These are phyloP conservation scores for Dioscorea cayenensis DNA, from an alignment of 116 monocot genomes.

Conservation along the genomic window DNA sequence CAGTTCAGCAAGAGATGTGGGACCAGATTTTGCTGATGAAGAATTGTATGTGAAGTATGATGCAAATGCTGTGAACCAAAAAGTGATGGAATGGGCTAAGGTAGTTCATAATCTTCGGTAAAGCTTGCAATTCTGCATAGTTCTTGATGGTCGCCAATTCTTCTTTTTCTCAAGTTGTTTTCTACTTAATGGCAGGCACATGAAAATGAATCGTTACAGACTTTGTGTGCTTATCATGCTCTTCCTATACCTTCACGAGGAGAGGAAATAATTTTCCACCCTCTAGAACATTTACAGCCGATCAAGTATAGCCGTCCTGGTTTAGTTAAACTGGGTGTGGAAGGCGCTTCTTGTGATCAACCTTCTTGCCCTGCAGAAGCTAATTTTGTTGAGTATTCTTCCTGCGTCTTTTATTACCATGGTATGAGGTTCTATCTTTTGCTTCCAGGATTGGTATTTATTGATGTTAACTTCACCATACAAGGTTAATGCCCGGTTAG, in stretches of 20 bases:
- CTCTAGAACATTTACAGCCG: slow-evolving; percentile 83
- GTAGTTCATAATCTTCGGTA: slow-evolving; percentile 21
- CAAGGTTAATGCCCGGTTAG: slow-evolving; percentile 72
- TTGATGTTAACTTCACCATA: slow-evolving; percentile 1
- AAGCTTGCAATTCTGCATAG: neutral
- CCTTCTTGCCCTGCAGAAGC: slow-evolving; percentile 28
- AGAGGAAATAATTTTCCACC: slow-evolving; percentile 80
- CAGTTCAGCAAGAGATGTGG: slow-evolving; percentile 82
- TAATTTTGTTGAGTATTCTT: slow-evolving; percentile 48
- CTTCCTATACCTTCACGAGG: slow-evolving; percentile 68
- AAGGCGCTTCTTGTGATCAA: slow-evolving; percentile 20
- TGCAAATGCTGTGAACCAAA: slow-evolving; percentile 47
- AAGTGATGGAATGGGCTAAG: slow-evolving; percentile 97
- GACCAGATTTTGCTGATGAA: slow-evolving; percentile 79
- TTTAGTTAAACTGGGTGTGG: slow-evolving; percentile 39
- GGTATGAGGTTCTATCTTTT: neutral
- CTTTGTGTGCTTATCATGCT: slow-evolving; percentile 83
- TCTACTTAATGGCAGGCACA: slow-evolving; percentile 45
- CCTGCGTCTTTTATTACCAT: neutral
- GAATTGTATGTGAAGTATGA: slow-evolving; percentile 51
- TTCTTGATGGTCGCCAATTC: neutral
- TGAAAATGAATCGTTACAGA: slow-evolving; percentile 79
- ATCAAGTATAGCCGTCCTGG: slow-evolving; percentile 64
- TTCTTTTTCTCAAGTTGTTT: neutral
- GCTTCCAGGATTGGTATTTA: neutral